Percentiles rank a stretch among this genome's conserved stretches.
These are phyloP conservation scores for Fonsecaea nubica DNA, from an alignment of 2,329 filamentous ascomycete genomes.

Conservation along the genomic window DNA sequence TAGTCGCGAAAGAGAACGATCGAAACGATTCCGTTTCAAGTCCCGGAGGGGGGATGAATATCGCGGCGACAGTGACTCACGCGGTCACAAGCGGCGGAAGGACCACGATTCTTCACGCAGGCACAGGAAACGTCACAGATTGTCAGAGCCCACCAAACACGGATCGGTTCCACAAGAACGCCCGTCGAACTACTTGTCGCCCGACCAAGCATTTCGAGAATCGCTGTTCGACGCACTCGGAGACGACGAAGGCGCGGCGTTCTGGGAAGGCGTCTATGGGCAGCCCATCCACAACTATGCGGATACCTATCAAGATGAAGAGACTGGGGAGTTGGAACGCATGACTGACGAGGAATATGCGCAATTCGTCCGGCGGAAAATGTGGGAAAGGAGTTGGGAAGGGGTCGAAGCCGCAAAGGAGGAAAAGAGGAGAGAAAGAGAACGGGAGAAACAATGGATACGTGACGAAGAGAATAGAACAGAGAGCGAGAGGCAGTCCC, in stretches of 20 bases:
- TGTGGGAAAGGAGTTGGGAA: constrained; percentile 96
- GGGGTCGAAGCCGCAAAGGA: constrained; percentile 79
- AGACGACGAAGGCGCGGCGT: constrained; percentile 92
- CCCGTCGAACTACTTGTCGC: constrained; percentile 56
- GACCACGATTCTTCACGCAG: constrained; percentile 38
- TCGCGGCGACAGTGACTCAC: constrained; percentile 13
- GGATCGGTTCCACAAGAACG: constrained; percentile 16
- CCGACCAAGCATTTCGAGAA: constrained; percentile 82
- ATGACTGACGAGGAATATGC: constrained; percentile 97
- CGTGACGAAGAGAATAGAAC: constrained; percentile 44
- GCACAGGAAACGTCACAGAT: constrained; percentile 42
- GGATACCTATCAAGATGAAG: constrained; percentile 57
- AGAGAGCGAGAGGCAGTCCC: background rate
- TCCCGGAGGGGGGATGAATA: constrained; percentile 17
- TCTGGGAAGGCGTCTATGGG: constrained; percentile 96
- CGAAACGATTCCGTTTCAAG: constrained; percentile 39
- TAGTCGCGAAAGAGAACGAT: constrained; percentile 3
- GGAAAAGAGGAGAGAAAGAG: constrained; percentile 61
- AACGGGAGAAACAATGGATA: constrained; percentile 54
- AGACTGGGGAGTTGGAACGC: constrained; percentile 68
- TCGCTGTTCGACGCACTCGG: constrained; percentile 96
- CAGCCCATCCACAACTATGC: constrained; percentile 88
- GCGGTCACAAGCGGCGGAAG: constrained; percentile 39
- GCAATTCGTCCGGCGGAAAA: constrained; percentile 78
- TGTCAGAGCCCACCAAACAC: constrained; percentile 24